phyloP scores from a whole-genome alignment of 352 stramenopile species.

The Phytophthora tubulina region DNA sequence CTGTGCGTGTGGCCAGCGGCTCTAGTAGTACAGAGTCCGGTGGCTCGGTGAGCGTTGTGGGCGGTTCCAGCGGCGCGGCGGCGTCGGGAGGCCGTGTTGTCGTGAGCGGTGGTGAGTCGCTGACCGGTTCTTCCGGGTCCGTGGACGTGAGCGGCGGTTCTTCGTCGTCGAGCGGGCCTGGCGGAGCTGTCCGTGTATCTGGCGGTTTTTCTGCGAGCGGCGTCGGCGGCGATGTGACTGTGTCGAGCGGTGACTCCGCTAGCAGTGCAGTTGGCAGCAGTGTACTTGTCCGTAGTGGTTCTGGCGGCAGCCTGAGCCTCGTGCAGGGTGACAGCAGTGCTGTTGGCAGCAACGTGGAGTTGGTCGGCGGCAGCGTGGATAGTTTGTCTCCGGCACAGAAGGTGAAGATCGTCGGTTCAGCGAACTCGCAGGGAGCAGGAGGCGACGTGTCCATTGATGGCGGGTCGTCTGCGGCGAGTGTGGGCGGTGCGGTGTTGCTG shows the following conservation, averaged over 20 bases:
- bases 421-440: constrained; percentile 31
- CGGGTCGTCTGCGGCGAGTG: constrained; percentile 27
- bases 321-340: constrained; percentile 29
- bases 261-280: constrained; percentile 17
- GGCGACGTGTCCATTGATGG: constrained; percentile 38
- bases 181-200: constrained; percentile 21
- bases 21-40: constrained; percentile 20
- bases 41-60: constrained; percentile 22
- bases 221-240: constrained; percentile 33
- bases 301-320: constrained; percentile 32
- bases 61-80: constrained; percentile 20
- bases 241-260: constrained; percentile 31
- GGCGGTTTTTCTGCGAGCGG: constrained; percentile 31
- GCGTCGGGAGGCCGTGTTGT: constrained; percentile 16
- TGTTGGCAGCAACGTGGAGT: constrained; percentile 36
- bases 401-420: constrained; percentile 30
- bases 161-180: constrained; percentile 28
- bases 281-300: constrained; percentile 31
- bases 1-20: constrained; percentile 3
- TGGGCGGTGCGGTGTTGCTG: constrained; percentile 29
- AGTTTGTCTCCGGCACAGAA: constrained; percentile 29
- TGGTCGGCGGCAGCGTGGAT: constrained; percentile 24
- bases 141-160: constrained; percentile 24
- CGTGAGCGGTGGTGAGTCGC: constrained; percentile 12
- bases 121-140: constrained; percentile 12